These are phyloP conservation scores for Circinella umbellata DNA, from an alignment of 371 early-diverging fungal genomes.

Conservation along the genomic window DNA sequence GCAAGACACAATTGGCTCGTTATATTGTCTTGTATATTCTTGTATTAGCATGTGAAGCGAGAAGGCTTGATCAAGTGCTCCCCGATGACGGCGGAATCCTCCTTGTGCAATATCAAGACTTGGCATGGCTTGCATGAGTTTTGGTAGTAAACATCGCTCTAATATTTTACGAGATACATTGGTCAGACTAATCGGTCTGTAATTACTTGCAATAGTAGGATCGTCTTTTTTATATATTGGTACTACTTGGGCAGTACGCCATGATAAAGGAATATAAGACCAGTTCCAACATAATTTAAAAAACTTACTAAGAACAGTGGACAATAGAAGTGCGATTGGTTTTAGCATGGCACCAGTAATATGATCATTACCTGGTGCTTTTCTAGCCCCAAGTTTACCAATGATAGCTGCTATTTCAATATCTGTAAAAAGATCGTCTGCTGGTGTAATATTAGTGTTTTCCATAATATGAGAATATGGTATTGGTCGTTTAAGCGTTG, in stretches of 20 bases:
- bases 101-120: slow-evolving; percentile 29
- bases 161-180: slow-evolving; percentile 21
- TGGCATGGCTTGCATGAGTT: slow-evolving; percentile 5
- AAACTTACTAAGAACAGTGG: slow-evolving; percentile 9
- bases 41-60: slow-evolving; percentile 23
- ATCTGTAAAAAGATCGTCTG: neutral
- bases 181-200: slow-evolving; percentile 25
- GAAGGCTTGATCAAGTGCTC: slow-evolving; percentile 30
- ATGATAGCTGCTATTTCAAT: neutral
- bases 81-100: slow-evolving; percentile 22
- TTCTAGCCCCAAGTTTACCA: slow-evolving; percentile 1
- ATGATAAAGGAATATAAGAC: slow-evolving; percentile 20
- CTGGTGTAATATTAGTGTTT: too few species aligned
- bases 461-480: neutral
- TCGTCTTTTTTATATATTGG: slow-evolving; percentile 31
- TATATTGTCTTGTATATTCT: neutral
- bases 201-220: slow-evolving; percentile 19
- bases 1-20: slow-evolving; percentile 10
- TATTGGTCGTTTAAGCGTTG: too few species aligned
- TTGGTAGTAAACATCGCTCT: slow-evolving; percentile 14
- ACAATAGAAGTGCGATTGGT: slow-evolving; percentile 10
- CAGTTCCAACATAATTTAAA: slow-evolving; percentile 32
- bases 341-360: slow-evolving; percentile 32
- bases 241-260: slow-evolving; percentile 31
- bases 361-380: slow-evolving; percentile 34